These are phyloP conservation scores for Paecilomyces formosus DNA, from an alignment of 2,329 filamentous ascomycete species.

Conservation along the genomic window DNA sequence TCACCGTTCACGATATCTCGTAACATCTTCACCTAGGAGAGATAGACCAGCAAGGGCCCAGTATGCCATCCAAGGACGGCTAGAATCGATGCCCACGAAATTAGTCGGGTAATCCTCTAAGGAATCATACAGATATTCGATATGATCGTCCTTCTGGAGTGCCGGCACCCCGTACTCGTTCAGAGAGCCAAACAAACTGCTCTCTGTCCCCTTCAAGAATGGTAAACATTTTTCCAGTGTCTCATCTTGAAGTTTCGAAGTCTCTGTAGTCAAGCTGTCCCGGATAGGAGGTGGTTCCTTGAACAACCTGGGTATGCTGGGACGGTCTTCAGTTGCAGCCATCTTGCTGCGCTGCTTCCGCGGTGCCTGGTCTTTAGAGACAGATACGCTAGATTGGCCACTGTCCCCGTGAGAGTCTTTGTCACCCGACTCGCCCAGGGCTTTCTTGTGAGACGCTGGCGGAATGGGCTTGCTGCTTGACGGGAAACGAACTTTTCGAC, in stretches of 20 bases:
- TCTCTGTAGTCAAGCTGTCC: slow-evolving; percentile 60
- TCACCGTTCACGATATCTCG: slow-evolving; percentile 56
- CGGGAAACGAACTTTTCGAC: slow-evolving; percentile 33
- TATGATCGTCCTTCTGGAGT: slow-evolving; percentile 57
- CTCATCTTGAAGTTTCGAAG: slow-evolving; percentile 59
- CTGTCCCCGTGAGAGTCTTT: slow-evolving; percentile 8
- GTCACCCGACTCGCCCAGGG: slow-evolving; percentile 1
- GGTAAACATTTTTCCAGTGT: slow-evolving; percentile 64
- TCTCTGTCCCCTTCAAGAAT: slow-evolving; percentile 49
- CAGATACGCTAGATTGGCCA: slow-evolving; percentile 7
- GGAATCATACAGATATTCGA: slow-evolving; percentile 40
- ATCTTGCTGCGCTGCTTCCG: slow-evolving; percentile 12
- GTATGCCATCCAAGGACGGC: slow-evolving; percentile 88
- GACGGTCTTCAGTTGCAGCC: slow-evolving; percentile 14
- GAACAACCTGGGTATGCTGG: slow-evolving; percentile 32
- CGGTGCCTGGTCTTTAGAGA: slow-evolving; percentile 4
- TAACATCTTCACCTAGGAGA: slow-evolving; percentile 67
- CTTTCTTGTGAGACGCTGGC: slow-evolving; percentile 9
- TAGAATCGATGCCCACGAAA: slow-evolving; percentile 74
- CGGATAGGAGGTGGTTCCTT: slow-evolving; percentile 50
- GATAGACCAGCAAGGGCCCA: slow-evolving; percentile 75
- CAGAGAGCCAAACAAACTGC: slow-evolving; percentile 44
- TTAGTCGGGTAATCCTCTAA: slow-evolving; percentile 56
- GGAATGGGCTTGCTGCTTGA: slow-evolving; percentile 16
- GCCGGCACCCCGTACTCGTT: slow-evolving; percentile 68